Base-by-base conservation (phyloP, 495 filamentous ascomycete genomes). In the Pseudoneurospora amorphoporcata region DNA sequence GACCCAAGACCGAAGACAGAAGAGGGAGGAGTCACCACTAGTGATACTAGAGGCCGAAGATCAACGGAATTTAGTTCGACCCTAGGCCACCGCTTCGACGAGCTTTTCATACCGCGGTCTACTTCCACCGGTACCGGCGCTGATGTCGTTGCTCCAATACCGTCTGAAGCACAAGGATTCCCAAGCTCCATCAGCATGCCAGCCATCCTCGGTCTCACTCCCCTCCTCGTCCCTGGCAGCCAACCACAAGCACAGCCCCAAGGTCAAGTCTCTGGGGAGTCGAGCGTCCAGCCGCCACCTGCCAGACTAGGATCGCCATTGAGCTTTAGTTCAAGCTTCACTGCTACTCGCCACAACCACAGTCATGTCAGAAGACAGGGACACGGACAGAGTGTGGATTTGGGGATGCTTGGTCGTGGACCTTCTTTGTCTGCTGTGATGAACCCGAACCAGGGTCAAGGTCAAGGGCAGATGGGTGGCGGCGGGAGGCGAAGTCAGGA, bases 281-380 rank as follows among this genome's bases (percentile, higher is more conserved):
- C 77, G 7, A 73, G 72, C 7, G 78, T 78, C 8, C 82, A 80
- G 8, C 76, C 75, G 10, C 76, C 76, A 14, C 76, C 75, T 68
- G 76, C 77, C 38, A 82, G 86, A 16, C 79, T 88, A 3, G 86
- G 87, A 39, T 88, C 87, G 7, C 87, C 86, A 0, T 87, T 87
- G 19, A 78, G 75, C 58, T 81, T 84, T 1, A 85, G 83, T 74
- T 80, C 81, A 68, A 87, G 83, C 74, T 88, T 87, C 72, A 84
- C 86, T 29, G 53, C 53, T 17, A 32, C 5, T 35, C 53, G 53
- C 29, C 41, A 43, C 19, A 85, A 84, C 71, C 79, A 86, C 12
- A 45, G 84, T 70, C 79, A 86, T 29, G 2, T 58, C 0, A 0
- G 47, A 29, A 77, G 78, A 19, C 79, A 78, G 68, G 77, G 77